Evolutionary conservation across 2,329 filamentous ascomycete species (phyloP).

Genomic region (Didymella pinodella): DNA sequence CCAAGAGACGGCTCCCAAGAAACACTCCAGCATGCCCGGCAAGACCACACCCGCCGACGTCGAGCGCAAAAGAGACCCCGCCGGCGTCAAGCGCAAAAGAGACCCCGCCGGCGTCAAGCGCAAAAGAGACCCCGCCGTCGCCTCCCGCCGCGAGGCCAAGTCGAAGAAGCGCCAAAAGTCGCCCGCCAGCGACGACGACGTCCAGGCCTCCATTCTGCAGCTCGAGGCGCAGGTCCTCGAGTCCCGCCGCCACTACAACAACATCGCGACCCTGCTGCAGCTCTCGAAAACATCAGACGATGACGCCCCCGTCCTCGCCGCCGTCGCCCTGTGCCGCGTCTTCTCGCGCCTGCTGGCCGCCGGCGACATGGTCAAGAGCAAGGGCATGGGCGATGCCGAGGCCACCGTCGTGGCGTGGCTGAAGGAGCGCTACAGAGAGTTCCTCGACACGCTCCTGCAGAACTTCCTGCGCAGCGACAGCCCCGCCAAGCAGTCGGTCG

Average conservation of each 20-base stretch:
- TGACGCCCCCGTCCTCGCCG: slow-evolving; percentile 70
- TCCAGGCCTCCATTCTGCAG: slow-evolving; percentile 71
- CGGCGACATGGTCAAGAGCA: slow-evolving; percentile 72
- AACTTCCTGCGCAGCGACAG: slow-evolving; percentile 67
- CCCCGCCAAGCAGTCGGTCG: slow-evolving; percentile 69
- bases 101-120: slow-evolving; percentile 51
- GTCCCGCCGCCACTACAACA: slow-evolving; percentile 90
- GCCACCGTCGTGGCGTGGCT: slow-evolving; percentile 79
- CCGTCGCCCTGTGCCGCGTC: slow-evolving; percentile 83
- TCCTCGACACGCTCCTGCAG: slow-evolving; percentile 67
- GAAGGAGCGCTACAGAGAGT: slow-evolving; percentile 75
- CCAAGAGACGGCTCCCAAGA: neutral
- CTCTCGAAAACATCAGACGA: slow-evolving; percentile 60
- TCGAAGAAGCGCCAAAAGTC: slow-evolving; percentile 46
- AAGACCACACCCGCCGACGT: slow-evolving; percentile 19
- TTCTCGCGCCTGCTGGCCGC: slow-evolving; percentile 82
- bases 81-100: too few species aligned
- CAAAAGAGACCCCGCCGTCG: slow-evolving; percentile 50
- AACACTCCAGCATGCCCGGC: slow-evolving; percentile 46
- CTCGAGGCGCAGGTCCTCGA: slow-evolving; percentile 84
- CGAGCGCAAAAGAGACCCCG: too few species aligned
- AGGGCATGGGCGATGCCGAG: slow-evolving; percentile 75
- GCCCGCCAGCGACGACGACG: slow-evolving; percentile 57
- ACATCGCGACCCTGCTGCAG: slow-evolving; percentile 76
- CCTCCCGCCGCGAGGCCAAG: slow-evolving; percentile 51